Evolutionary conservation across 306 rosid species (phyloP).

Genomic region (Malus sylvestris): DNA sequence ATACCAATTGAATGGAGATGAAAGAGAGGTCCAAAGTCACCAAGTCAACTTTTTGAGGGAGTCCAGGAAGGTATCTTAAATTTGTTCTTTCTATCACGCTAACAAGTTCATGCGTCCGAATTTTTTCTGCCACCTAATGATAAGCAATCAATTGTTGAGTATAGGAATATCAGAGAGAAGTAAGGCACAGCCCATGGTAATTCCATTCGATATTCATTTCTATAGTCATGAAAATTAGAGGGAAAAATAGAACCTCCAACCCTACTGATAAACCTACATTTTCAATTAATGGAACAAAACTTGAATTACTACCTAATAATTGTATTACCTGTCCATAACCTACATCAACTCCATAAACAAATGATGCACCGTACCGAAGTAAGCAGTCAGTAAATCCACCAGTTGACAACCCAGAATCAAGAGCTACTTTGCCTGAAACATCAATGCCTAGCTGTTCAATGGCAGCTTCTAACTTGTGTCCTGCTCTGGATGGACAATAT

Average conservation of each 20-base stretch:
- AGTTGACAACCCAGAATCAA: slow-evolving; percentile 90
- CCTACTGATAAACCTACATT: not conserved
- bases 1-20: slow-evolving; percentile 89
- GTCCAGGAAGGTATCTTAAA: slow-evolving; percentile 74
- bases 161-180: not conserved
- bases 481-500: slow-evolving; percentile 51
- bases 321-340: slow-evolving; percentile 89
- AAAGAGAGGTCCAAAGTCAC: slow-evolving; percentile 92
- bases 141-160: not conserved
- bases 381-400: slow-evolving; percentile 97
- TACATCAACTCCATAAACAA: slow-evolving; percentile 87
- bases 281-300: not conserved
- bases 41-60: slow-evolving; percentile 84
- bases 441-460: slow-evolving; percentile 67
- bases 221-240: not conserved
- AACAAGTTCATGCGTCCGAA: slow-evolving; percentile 72
- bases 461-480: slow-evolving; percentile 92
- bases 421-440: slow-evolving; percentile 78
- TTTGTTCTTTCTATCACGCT: slow-evolving; percentile 81
- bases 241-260: too few relatives aligned
- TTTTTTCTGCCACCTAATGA: slow-evolving; percentile 76
- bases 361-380: slow-evolving; percentile 86
- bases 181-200: not conserved
- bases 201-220: not conserved
- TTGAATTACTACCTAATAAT: not conserved